A percentile compares a stretch with the other conserved stretches of the same genome.
Conservation (phyloP, 2,329 filamentous ascomycete species). For the Massarina eburnea region DNA sequence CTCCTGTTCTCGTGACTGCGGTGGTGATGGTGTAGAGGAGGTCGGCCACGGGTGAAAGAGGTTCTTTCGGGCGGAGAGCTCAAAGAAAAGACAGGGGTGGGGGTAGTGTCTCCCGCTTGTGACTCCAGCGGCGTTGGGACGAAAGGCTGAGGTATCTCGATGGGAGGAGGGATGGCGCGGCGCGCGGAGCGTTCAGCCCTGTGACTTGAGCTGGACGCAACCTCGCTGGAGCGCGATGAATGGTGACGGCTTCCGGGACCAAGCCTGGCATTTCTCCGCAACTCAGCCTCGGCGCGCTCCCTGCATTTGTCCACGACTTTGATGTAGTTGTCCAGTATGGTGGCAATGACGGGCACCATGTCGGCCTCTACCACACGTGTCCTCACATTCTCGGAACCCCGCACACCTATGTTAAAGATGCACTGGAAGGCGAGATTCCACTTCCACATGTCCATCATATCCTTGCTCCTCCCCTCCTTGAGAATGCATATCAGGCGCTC, state of each 20-base stretch:
- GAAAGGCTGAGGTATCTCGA: slow-evolving; percentile 69
- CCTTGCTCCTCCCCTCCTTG: slow-evolving; percentile 94
- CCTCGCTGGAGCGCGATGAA: slow-evolving; percentile 44
- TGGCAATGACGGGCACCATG: slow-evolving; percentile 98
- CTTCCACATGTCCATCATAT: slow-evolving; percentile 99
- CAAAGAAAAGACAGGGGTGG: slow-evolving; percentile 64
- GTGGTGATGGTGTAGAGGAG: slow-evolving; percentile 53
- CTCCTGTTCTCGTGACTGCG: slow-evolving; percentile 51
- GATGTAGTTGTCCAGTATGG: slow-evolving; percentile 97
- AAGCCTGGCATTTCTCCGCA: slow-evolving; percentile 60
- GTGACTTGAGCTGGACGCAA: slow-evolving; percentile 40
- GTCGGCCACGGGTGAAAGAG: slow-evolving; percentile 61
- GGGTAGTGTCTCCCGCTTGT: slow-evolving; percentile 61
- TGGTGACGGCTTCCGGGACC: slow-evolving; percentile 43
- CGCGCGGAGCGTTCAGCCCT: slow-evolving; percentile 59
- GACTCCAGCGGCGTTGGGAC: slow-evolving; percentile 52
- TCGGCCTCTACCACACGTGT: slow-evolving; percentile 97
- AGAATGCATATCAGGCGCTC: slow-evolving; percentile 95
- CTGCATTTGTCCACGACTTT: slow-evolving; percentile 91
- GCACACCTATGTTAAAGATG: slow-evolving; percentile 96
- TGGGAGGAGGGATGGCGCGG: slow-evolving; percentile 81
- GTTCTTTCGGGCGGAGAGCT: slow-evolving; percentile 72
- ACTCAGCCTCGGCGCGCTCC: slow-evolving; percentile 80
- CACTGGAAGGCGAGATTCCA: slow-evolving; percentile 99
- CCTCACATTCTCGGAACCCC: slow-evolving; percentile 89